These are phyloP conservation scores for Diaporthe capsici DNA, from an alignment of 2,329 filamentous ascomycete genomes.

Conservation along the genomic window DNA sequence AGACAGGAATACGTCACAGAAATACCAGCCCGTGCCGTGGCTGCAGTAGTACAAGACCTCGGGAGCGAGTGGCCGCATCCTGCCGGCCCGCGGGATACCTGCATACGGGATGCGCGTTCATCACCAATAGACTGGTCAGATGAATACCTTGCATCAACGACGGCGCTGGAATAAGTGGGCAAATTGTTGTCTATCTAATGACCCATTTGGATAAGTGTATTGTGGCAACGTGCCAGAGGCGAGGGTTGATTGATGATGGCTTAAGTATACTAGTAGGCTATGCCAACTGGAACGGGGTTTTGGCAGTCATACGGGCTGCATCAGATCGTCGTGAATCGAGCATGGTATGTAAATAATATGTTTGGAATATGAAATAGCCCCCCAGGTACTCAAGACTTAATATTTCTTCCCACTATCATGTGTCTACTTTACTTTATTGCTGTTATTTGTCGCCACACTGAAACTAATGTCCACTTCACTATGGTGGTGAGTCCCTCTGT, in stretches of 20 bases:
- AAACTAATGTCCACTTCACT: not conserved
- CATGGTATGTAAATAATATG: not conserved
- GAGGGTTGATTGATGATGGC: not conserved
- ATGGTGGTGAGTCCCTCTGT: not conserved
- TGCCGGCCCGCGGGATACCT: conserved; percentile 17
- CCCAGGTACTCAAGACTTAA: not conserved
- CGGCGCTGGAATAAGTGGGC: not conserved
- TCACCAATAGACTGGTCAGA: conserved; percentile 4
- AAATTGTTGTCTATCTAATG: not conserved
- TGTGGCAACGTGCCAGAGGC: not conserved
- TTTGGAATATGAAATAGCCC: not conserved
- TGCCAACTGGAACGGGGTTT: not conserved
- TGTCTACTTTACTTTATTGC: not conserved
- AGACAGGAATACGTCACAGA: conserved; percentile 17
- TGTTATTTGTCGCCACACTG: not conserved
- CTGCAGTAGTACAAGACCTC: conserved; percentile 14
- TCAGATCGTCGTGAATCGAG: not conserved
- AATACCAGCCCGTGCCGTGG: conserved; percentile 27
- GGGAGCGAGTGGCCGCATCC: conserved; percentile 23
- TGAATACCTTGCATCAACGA: conserved; percentile 7
- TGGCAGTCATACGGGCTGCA: not conserved
- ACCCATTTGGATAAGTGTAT: not conserved
- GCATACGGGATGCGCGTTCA: not conserved
- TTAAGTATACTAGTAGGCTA: not conserved
- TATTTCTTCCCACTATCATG: not conserved